Evolutionary conservation across 441 rosid species (phyloP).

Genomic region (Cnidoscolus chayamansa): DNA sequence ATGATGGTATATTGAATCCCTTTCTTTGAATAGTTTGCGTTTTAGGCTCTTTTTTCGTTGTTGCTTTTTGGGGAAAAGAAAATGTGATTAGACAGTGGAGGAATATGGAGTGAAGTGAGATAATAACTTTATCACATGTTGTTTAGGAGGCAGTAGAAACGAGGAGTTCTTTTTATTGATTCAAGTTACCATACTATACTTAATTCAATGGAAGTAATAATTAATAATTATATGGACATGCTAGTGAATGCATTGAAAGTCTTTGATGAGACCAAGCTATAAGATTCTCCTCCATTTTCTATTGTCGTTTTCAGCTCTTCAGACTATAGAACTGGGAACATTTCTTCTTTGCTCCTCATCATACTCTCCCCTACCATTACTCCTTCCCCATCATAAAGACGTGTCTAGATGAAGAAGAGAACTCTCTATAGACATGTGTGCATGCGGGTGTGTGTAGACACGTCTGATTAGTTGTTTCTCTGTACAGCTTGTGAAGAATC

Average conservation of each 20-base stretch:
- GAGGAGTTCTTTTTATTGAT: too few relatives aligned
- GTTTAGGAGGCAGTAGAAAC: not conserved
- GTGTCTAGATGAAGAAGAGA: not conserved
- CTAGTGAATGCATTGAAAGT: not conserved
- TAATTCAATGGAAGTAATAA: too few relatives aligned
- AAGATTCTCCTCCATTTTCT: not conserved
- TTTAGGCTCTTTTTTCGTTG: not conserved
- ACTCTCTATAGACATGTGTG: not conserved
- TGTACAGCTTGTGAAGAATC: conserved; percentile 91
- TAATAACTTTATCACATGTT: too few relatives aligned
- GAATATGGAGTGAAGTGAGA: too few relatives aligned
- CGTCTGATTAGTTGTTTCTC: conserved; percentile 20
- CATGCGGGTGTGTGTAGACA: not conserved
- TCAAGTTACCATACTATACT: not conserved
- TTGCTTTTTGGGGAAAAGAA: not conserved
- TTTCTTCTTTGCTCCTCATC: too few relatives aligned
- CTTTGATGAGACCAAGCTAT: not conserved
- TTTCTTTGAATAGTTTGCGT: conserved; percentile 2
- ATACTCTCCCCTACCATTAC: too few relatives aligned
- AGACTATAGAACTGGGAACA: too few relatives aligned
- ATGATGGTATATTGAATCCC: conserved; percentile 72
- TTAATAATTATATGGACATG: too few relatives aligned
- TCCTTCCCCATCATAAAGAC: too few relatives aligned
- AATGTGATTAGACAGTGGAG: too few relatives aligned
- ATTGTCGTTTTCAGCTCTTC: not conserved